A percentile compares a stretch with the other conserved stretches of the same genome.
phyloP scores from a whole-genome alignment of 2,329 filamentous ascomycete species.

The Colletotrichum abscissum region DNA sequence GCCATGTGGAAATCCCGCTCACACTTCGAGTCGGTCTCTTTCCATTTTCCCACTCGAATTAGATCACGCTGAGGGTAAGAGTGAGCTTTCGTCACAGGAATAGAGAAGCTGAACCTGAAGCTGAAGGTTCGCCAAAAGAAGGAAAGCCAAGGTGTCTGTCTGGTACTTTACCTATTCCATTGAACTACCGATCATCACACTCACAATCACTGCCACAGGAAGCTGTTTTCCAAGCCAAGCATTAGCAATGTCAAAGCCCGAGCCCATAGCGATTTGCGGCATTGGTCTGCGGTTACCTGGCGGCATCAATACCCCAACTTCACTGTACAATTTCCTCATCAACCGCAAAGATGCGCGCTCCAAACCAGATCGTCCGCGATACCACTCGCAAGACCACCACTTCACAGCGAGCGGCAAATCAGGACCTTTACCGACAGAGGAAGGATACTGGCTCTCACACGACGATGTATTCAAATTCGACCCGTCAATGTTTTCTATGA shows the following conservation, averaged over 20 bases:
- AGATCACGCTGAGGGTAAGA: neutral
- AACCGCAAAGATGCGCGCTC: constrained; percentile 23
- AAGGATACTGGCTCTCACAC: constrained; percentile 18
- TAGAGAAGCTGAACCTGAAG: no score
- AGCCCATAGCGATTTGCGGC: constrained; percentile 27
- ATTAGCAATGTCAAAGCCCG: neutral
- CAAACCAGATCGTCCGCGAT: constrained; percentile 10
- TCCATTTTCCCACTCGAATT: no score
- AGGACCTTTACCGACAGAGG: neutral
- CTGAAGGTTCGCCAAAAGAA: no score
- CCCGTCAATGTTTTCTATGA: constrained; percentile 40
- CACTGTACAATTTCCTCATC: constrained; percentile 26
- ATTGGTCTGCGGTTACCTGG: constrained; percentile 29
- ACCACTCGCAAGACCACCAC: neutral
- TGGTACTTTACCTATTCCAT: no score
- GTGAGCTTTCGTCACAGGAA: neutral
- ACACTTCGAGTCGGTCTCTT: no score
- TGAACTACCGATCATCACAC: neutral
- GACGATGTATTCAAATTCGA: constrained; percentile 23
- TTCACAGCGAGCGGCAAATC: constrained; percentile 18
- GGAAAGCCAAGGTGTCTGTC: no score
- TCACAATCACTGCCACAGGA: neutral
- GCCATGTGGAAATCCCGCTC: neutral
- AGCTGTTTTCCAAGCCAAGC: neutral
- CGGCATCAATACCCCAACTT: constrained; percentile 19